These are phyloP conservation scores for Mucuna pruriens DNA, from an alignment of 306 rosid genomes.

Conservation along the genomic window DNA sequence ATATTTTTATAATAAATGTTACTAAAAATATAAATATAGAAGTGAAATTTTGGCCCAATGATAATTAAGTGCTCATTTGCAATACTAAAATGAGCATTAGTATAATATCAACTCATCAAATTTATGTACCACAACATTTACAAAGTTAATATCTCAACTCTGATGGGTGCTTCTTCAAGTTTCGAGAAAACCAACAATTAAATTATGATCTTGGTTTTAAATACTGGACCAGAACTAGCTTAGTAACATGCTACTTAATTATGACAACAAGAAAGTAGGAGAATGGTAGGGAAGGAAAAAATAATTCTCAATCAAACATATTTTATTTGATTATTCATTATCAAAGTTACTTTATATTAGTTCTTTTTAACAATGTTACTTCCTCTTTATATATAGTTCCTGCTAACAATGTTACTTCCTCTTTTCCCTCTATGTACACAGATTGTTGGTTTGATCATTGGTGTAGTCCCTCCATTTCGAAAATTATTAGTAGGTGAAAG, in stretches of 20 bases:
- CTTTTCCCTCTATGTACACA: background rate
- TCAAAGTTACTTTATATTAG: too few species aligned
- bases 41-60: too few species aligned
- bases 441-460: conserved; percentile 33
- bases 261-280: too few species aligned
- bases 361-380: too few species aligned
- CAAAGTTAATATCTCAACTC: background rate
- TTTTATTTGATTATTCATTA: too few species aligned
- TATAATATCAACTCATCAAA: too few species aligned
- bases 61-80: too few species aligned
- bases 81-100: background rate
- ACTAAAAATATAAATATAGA: too few species aligned
- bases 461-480: conserved; percentile 25
- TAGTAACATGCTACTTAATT: background rate
- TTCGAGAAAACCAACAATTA: background rate
- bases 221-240: background rate
- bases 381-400: background rate
- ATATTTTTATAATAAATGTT: too few species aligned
- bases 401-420: background rate
- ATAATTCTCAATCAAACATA: too few species aligned
- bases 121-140: background rate
- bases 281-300: background rate
- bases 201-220: too few species aligned
- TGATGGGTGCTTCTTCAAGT: background rate
- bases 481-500: background rate